phyloP scores from a whole-genome alignment of 768 basidiomycete species.

The Boletus speciosus region DNA sequence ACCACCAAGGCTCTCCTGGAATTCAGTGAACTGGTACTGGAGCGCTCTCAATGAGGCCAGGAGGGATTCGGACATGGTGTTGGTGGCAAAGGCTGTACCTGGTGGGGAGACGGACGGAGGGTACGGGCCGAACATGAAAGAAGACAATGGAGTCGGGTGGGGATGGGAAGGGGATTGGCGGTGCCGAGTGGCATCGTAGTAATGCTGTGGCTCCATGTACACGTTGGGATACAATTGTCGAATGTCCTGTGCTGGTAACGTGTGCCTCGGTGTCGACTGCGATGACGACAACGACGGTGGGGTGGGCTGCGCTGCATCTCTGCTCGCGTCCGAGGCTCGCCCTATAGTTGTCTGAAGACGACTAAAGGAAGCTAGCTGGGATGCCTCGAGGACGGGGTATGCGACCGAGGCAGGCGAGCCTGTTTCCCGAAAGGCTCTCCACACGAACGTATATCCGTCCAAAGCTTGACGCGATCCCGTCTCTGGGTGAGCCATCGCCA shows the following conservation, averaged over 20 bases:
- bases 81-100: too few relatives aligned
- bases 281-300: background rate
- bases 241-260: background rate
- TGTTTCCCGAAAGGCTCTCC: background rate
- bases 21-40: constrained; percentile 13
- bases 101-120: background rate
- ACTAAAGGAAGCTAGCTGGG: background rate
- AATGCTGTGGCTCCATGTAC: background rate
- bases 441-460: background rate
- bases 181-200: constrained; percentile 2
- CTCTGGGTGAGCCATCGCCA: constrained; percentile 1
- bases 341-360: background rate
- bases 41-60: constrained; percentile 1
- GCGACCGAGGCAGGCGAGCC: background rate
- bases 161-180: background rate
- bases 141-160: background rate
- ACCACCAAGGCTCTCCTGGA: constrained; percentile 6
- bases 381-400: background rate
- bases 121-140: background rate
- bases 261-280: background rate
- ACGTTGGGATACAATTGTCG: background rate
- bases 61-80: background rate
- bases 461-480: background rate
- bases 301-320: background rate
- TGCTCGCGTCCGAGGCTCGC: background rate